Base-by-base conservation (phyloP, 2,329 filamentous ascomycete species). In the Hypoxylon sp. region DNA sequence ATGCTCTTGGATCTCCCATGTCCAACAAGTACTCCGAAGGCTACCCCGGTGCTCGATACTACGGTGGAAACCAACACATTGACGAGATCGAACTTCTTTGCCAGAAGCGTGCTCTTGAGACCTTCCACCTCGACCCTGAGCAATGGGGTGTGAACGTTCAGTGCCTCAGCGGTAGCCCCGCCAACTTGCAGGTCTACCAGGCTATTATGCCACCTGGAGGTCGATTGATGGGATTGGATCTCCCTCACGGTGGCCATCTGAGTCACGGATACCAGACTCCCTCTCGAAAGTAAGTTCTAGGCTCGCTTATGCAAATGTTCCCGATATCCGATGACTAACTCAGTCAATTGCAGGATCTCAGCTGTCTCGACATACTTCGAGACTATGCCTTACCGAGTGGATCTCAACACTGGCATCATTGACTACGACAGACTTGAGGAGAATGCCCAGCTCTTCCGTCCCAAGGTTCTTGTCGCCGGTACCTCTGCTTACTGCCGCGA, bases 1-100 rank as follows among this genome's bases (percentile, higher is more conserved):
- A 99, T 84, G 96, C 96, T 66, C 90, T 99, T 72, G 96, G 96
- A 77, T 94, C 90, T 63, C 91, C 92, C 80, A 96, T 96, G 92
- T 93, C 92, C 82, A 97, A 99, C 89, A 99, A 99, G 86, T 99
- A 99, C 88, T 97, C 94, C 16, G 96, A 99, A 87, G 96, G 96
- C 72, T 97, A 97, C 82, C 96, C 96, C 73, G 96, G 96, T 79
- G 96, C 96, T 75, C 91, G 96, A 82, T 99, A 99, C 88, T 99
- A 99, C 78, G 96, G 96, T 78, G 96, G 96, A 78, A 99, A 99
- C 86, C 92, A 99, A 87, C 93, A 96, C 87, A 99, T 99, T 74
- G 96, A 99, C 81, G 87, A 93, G 82, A 94, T 97, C 76, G 96
- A 99, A 88, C 87, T 92, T 73, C 91, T 96, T 67, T 99, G 96